Evolutionary conservation across 495 filamentous ascomycete genomes (phyloP), one percentile per base, ranked within the genome.

Genomic region (Trypethelium eluteriae): DNA sequence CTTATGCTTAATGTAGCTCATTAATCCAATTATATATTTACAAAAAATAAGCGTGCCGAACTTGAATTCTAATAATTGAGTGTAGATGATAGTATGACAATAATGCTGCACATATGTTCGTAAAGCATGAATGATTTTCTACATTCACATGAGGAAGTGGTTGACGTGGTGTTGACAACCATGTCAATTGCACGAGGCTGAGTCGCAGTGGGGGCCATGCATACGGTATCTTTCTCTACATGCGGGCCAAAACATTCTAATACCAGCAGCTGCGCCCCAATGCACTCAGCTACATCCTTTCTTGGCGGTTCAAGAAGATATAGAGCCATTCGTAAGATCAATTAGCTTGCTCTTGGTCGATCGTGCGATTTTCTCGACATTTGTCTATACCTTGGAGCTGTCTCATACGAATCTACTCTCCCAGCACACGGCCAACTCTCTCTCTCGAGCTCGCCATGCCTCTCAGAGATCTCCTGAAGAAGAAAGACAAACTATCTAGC

Each of bases 381-480:
- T 25, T 25, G 25, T 25, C 25, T 25, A 25, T 25, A 25, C 25
- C 1, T 25, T 25, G 25, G 25, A 25, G 25, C 25, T 25, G 25
- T 25, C 25, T 25, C 25, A 25, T 25, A 25, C 25, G 25, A 25
- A 25, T 25, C 25, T 25, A 1, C 25, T 25, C 25, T 25, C 25
- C 25, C 0, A 25, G 25, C 25, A 25, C 25, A 25, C 25, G 25
- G 25, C 25, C 25, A 25, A 36, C 11, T 59, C 44, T 57, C 3
- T 32, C 41, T n/a, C n/a, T 36, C 14, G n/a, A n/a, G 25, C 36
- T 18, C 18, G 9, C 18, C 39, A 93, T 93, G 91, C 83, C 88
- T 39, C 76, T 93, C 65, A 84, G 84, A 74, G 85, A 91, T 67
- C 79, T 92, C 39, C 79, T 93, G 64, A 89, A 86, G 77, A 92